Conservation (phyloP, 2,329 filamentous ascomycete genomes). For the Aspergillus ibericus region DNA sequence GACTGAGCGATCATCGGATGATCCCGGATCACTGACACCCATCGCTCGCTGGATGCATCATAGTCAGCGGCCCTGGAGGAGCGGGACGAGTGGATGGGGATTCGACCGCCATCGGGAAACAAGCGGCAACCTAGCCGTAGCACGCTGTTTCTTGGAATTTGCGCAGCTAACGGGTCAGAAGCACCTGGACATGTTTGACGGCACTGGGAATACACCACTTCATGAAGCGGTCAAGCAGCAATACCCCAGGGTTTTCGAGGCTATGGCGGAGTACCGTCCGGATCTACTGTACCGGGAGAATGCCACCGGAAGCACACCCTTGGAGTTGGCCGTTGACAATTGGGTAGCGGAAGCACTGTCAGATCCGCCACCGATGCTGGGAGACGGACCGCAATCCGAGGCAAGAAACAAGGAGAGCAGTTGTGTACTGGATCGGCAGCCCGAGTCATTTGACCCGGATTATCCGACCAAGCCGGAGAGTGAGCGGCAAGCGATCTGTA, state of each 20-base stretch:
- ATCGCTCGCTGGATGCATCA: constrained; percentile 59
- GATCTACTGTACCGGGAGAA: constrained; percentile 70
- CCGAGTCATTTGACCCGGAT: constrained; percentile 12
- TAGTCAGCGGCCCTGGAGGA: not conserved
- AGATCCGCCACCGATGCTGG: constrained; percentile 7
- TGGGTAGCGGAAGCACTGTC: constrained; percentile 29
- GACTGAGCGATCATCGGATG: constrained; percentile 28
- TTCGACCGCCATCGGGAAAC: not conserved
- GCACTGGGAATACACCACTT: constrained; percentile 45
- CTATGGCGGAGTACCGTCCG: constrained; percentile 55
- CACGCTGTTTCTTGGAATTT: constrained; percentile 32
- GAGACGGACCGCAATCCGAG: not conserved
- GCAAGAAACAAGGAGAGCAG: not conserved
- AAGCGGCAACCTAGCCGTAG: not conserved
- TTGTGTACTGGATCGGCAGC: not conserved
- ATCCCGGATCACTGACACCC: constrained; percentile 40
- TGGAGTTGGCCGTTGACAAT: constrained; percentile 49
- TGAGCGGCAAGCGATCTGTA: constrained; percentile 31
- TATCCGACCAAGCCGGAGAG: constrained; percentile 1
- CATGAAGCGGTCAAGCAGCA: constrained; percentile 45
- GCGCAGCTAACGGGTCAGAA: constrained; percentile 52
- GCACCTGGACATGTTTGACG: constrained; percentile 48
- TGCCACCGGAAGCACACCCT: constrained; percentile 70
- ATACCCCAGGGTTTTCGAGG: constrained; percentile 57
- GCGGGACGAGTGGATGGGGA: not conserved